Evolutionary conservation across 371 early-diverging fungal species (phyloP), one percentile per base, ranked within the genome.

Genomic region (Saksenaea vasiformis): DNA sequence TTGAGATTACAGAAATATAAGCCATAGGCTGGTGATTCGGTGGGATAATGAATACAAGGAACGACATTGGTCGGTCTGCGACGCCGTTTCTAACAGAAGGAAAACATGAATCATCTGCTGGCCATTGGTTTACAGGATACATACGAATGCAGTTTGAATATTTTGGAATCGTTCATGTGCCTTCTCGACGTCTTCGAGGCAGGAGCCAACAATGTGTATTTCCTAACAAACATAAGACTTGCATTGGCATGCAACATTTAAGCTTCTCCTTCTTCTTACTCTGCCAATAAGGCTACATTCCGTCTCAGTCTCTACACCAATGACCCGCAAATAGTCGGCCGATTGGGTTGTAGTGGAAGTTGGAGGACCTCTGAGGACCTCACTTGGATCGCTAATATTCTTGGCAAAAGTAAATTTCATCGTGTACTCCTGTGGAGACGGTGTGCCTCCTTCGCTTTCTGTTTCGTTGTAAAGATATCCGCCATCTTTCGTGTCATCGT

Each of bases 31-130:
- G 41, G 58, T 8, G 70, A 57, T 37, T 68, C 59, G 2, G 57
- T 53, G 5, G 80, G 78, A 44, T 80, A 77, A 66, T 79, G 78
- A 14, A 83, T 66, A 17, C 80, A 75, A 5, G 76, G 67, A 3
- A 71, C 41, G n/a, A 60, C 19, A 5, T 13, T 55, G 0, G 54
- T 53, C 9, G 63, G 62, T 1, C 28, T 36, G 3, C 66, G 60
- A 11, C 68, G 66, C 37, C 70, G 65, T 75, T 82, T 67, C 53
- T 56, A 37, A 31, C 34, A 11, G 36, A n/a, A 27, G 35, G 11
- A 7, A 54, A 56, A 27, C n/a, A n/a, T 53, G 38, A 24, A 41
- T n/a, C 19, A 27, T 44, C 38, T 10, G 19, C 28, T 31, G 10
- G 15, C 1, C 17, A 31, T 5, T 10, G 31, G 27, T 19, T 35